Base-by-base conservation (phyloP, 169 alveolate genomes). In the Plasmodium cynomolgi region DNA sequence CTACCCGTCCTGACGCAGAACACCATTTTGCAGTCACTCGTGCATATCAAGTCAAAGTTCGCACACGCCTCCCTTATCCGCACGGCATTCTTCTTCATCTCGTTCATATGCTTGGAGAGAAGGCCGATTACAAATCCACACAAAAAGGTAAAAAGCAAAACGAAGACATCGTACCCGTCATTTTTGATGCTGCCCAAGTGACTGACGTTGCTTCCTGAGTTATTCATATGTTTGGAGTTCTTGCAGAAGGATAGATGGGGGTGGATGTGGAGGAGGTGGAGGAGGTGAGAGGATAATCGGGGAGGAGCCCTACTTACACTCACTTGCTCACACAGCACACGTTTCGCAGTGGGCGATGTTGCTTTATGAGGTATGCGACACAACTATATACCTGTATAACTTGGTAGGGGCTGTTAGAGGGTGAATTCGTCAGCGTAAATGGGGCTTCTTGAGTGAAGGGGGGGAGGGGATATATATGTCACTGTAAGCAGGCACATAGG, bases 1-100 rank as follows among this genome's bases (percentile, higher is more conserved):
- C 50, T 82, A 91, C 95, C 95, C 20, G 95, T 91, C 77, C 95
- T 81, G 26, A 91, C 95, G 79, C 95, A 91, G 58, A 91, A 91
- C 17, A 91, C 95, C 95, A 91, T 91, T 31, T 91, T 91, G 77
- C 95, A 91, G 39, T 91, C 95, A 82, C 62, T 79, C 6, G 29
- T 26, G 74, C 58, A 75, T 4, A 20, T 62, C 71, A 34, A 37
- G 73, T 79, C 83, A 68, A 90, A 20, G 7, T 39, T 90, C 54
- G 29, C 58, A 62, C 33, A 79, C 29, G 74, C 77, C 4, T 47
- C 85, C 54, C 29, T 88, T 88, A 88, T 68, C 77, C 47, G 72
- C 26, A 29, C 34, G 23, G 58, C 81, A 79, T 73, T 91, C 58
- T 71, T 44, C 62, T 82, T 71, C 6, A 82, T 81, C 71, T 8